Evolutionary conservation across 768 basidiomycete species (phyloP).

Genomic region (Austroboletus eburneus): DNA sequence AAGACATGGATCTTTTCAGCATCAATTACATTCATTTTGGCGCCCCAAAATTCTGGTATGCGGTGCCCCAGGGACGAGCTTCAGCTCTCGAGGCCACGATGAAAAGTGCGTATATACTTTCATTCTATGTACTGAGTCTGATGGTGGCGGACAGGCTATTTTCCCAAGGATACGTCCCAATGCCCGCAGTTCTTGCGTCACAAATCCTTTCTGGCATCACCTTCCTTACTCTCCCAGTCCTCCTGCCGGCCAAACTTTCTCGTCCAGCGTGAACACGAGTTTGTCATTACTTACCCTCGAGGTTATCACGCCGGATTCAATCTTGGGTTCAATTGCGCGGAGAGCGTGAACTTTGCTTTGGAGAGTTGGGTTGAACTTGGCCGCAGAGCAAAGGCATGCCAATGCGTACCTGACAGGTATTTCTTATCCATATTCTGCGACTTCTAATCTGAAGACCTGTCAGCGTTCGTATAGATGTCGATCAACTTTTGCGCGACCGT

Average conservation of each 20-base stretch:
- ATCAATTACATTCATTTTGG: conserved; percentile 99
- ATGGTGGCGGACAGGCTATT: conserved; percentile 56
- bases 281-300: conserved; percentile 90
- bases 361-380: conserved; percentile 93
- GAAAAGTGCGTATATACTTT: conserved; percentile 61
- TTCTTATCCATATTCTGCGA: conserved; percentile 3
- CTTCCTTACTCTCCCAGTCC: conserved; percentile 71
- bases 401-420: conserved; percentile 73
- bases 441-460: conserved; percentile 6
- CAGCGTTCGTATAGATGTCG: conserved; percentile 93
- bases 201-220: conserved; percentile 93
- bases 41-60: conserved; percentile 96
- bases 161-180: conserved; percentile 77
- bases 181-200: conserved; percentile 96
- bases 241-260: conserved; percentile 81
- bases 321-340: conserved; percentile 92
- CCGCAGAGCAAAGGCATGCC: conserved; percentile 69
- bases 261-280: conserved; percentile 93
- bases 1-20: conserved; percentile 98
- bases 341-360: conserved; percentile 94
- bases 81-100: conserved; percentile 83
- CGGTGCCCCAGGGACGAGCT: conserved; percentile 84
- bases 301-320: conserved; percentile 99
- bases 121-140: neutral
- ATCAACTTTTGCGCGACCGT: conserved; percentile 71